Percentiles rank a stretch among this genome's conserved stretches.
Conservation (phyloP, 1,284 basidiomycete genomes). For the Naganishia sp. region DNA sequence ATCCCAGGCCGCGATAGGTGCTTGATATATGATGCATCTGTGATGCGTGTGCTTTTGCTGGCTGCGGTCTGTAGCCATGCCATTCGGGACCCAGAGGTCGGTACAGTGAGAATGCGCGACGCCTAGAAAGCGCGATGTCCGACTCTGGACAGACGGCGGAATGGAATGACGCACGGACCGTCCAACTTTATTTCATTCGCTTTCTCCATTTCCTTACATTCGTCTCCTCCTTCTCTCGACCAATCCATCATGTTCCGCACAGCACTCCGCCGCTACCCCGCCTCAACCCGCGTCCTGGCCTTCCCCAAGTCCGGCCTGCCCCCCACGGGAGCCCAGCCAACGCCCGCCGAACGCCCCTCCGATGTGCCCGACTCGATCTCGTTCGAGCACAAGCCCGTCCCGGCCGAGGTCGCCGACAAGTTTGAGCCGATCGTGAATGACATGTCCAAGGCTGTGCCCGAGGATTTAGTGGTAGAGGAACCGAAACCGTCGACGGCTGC, state of each 20-base stretch:
- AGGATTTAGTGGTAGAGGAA: not conserved
- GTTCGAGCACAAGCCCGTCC: conserved; percentile 15
- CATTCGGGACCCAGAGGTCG: too few species aligned
- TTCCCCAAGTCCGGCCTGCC: not conserved
- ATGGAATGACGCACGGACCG: too few species aligned
- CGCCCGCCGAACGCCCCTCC: conserved; percentile 26
- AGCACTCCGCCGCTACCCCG: conserved; percentile 20
- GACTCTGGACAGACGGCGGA: too few species aligned
- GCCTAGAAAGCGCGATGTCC: too few species aligned
- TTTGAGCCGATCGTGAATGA: conserved; percentile 36
- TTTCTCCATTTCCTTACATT: too few species aligned
- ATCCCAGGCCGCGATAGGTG: too few species aligned
- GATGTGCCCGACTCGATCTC: conserved; percentile 31
- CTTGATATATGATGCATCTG: too few species aligned
- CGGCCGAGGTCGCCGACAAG: conserved; percentile 7
- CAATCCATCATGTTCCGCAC: conserved; percentile 19
- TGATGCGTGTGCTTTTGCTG: too few species aligned
- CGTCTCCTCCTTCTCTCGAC: too few species aligned
- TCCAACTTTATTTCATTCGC: too few species aligned
- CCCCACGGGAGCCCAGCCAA: not conserved
- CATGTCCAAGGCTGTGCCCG: conserved; percentile 13
- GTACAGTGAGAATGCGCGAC: too few species aligned
- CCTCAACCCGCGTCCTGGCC: conserved; percentile 10
- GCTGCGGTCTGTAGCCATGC: too few species aligned
- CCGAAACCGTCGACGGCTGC: not conserved